Evolutionary conservation across 192 early-diverging fungal genomes (phyloP).

Genomic region (Jimgerdemannia flammicorona): DNA sequence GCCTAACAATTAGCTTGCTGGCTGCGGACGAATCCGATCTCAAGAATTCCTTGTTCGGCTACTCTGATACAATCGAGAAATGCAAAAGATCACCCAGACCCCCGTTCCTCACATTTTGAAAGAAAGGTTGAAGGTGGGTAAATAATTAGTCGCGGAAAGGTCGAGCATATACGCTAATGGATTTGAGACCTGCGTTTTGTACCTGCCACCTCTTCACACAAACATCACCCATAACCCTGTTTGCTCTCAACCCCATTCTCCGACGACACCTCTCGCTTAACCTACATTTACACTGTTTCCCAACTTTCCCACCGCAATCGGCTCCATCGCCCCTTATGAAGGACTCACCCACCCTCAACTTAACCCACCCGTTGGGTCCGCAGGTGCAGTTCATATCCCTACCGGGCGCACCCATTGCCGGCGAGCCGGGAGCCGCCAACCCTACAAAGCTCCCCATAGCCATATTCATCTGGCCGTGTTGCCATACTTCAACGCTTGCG

Average conservation of each 20-base stretch:
- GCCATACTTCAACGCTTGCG: slow-evolving; percentile 95
- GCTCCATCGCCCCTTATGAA: slow-evolving; percentile 81
- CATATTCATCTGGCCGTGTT: slow-evolving; percentile 91
- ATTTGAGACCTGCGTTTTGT: too few relatives aligned
- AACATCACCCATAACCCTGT: too few relatives aligned
- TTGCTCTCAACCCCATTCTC: slow-evolving; percentile 17
- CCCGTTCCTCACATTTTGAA: slow-evolving; percentile 78
- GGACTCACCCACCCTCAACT: slow-evolving; percentile 65
- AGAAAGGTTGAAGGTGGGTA: slow-evolving; percentile 49
- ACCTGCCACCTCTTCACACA: too few relatives aligned
- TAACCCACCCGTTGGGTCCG: slow-evolving; percentile 59
- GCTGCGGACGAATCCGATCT: slow-evolving; percentile 63
- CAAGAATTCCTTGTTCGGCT: slow-evolving; percentile 52
- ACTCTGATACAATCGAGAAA: slow-evolving; percentile 68
- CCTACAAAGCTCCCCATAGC: slow-evolving; percentile 87
- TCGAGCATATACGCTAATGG: background rate
- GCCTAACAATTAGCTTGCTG: slow-evolving; percentile 68
- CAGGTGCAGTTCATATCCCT: slow-evolving; percentile 92
- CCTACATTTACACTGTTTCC: slow-evolving; percentile 53
- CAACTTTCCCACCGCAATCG: slow-evolving; percentile 65
- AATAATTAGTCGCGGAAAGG: background rate
- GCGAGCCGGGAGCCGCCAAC: slow-evolving; percentile 43
- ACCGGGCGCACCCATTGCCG: slow-evolving; percentile 62
- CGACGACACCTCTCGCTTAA: slow-evolving; percentile 34
- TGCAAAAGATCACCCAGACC: slow-evolving; percentile 58